Conservation (phyloP, 495 filamentous ascomycete species). For the Patellaria atrata region DNA sequence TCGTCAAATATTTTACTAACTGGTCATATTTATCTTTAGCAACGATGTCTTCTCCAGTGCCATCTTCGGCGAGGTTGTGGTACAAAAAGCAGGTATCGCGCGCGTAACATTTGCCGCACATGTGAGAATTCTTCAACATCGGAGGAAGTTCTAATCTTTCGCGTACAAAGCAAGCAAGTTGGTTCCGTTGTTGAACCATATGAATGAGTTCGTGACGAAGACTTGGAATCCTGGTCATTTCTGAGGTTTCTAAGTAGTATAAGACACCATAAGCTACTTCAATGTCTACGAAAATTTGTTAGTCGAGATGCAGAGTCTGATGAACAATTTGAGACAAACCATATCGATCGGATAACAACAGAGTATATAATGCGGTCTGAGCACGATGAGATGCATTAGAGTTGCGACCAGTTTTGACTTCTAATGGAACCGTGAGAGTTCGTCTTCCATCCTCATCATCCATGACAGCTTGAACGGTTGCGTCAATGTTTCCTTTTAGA, state of each 20-base stretch:
- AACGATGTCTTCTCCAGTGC: slow-evolving; percentile 60
- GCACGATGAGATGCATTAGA: slow-evolving; percentile 66
- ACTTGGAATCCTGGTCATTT: slow-evolving; percentile 69
- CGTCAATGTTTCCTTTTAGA: slow-evolving; percentile 93
- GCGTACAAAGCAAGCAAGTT: slow-evolving; percentile 69
- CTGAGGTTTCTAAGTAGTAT: slow-evolving; percentile 84
- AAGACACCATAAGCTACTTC: slow-evolving; percentile 77
- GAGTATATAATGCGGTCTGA: slow-evolving; percentile 87
- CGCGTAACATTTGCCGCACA: slow-evolving; percentile 75
- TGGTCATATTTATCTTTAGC: slow-evolving; percentile 62
- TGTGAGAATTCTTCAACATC: slow-evolving; percentile 64
- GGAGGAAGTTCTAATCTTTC: slow-evolving; percentile 65
- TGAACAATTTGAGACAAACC: slow-evolving; percentile 30
- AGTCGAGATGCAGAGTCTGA: neutral
- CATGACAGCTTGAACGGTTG: slow-evolving; percentile 86
- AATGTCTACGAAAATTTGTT: slow-evolving; percentile 43
- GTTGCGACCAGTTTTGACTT: slow-evolving; percentile 85
- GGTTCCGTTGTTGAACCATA: slow-evolving; percentile 94
- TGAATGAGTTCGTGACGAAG: slow-evolving; percentile 76
- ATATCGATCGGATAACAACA: slow-evolving; percentile 87
- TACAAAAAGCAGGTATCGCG: slow-evolving; percentile 84
- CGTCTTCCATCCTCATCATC: slow-evolving; percentile 45
- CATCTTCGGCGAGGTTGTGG: slow-evolving; percentile 79
- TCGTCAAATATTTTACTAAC: slow-evolving; percentile 56
- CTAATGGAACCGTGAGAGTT: slow-evolving; percentile 76